These are phyloP conservation scores for Huntiella savannae DNA, from an alignment of 2,329 filamentous ascomycete genomes.

Conservation along the genomic window DNA sequence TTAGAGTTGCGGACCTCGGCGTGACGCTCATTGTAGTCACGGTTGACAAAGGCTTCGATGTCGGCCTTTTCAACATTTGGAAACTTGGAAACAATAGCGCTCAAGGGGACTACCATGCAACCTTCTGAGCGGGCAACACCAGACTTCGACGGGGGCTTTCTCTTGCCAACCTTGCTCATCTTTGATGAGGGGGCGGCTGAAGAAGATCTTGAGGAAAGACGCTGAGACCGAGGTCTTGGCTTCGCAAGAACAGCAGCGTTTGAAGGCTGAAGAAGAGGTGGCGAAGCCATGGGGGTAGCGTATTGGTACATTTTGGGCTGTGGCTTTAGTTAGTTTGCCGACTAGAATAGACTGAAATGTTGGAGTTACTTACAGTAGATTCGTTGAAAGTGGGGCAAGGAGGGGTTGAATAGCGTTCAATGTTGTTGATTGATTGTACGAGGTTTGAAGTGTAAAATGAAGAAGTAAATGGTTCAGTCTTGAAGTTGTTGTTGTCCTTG, in stretches of 20 bases:
- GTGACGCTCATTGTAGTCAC: conserved; percentile 44
- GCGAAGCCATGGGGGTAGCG: conserved; percentile 9
- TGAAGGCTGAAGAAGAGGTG: conserved; percentile 1
- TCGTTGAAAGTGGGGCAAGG: not conserved
- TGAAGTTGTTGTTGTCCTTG: not conserved
- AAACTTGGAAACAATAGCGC: conserved; percentile 46
- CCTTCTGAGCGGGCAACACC: conserved; percentile 18
- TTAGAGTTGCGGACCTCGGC: conserved; percentile 51
- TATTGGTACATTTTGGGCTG: conserved; percentile 2
- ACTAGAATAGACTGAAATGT: not conserved
- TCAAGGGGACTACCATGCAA: conserved; percentile 46
- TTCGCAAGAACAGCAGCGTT: not conserved
- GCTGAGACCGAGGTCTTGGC: conserved; percentile 6
- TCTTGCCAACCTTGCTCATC: conserved; percentile 9
- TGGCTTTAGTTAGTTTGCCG: not conserved
- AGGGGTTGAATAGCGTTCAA: not conserved
- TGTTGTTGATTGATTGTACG: not conserved
- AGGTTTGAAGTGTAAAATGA: no score
- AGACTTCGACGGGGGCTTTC: conserved; percentile 16
- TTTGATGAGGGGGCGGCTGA: not conserved
- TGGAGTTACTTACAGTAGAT: not conserved
- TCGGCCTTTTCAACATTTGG: conserved; percentile 47
- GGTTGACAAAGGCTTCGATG: conserved; percentile 62
- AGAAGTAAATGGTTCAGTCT: not conserved
- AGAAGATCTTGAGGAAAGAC: conserved; percentile 1